Conservation (phyloP, 129 eudicot species). For the Lactuca sativa region DNA sequence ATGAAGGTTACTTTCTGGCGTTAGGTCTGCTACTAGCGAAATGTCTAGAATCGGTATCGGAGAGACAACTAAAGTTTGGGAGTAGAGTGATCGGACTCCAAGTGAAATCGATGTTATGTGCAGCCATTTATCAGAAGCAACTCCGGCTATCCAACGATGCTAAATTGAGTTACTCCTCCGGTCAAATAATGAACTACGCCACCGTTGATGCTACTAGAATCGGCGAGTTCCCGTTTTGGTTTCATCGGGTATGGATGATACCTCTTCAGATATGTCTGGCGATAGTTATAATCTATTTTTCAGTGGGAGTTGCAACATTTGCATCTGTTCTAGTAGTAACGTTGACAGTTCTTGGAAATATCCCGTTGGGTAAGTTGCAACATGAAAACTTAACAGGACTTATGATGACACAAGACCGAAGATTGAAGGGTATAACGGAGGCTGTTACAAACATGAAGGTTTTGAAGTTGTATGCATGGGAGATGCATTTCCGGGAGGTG, state of each 20-base stretch:
- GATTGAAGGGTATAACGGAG: constrained; percentile 54
- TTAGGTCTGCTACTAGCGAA: constrained; percentile 43
- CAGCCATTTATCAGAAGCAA: constrained; percentile 60
- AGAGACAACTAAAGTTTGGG: constrained; percentile 59
- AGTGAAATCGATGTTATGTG: constrained; percentile 53
- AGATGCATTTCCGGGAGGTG: constrained; percentile 44
- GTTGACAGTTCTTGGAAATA: constrained; percentile 42
- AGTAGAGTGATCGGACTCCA: constrained; percentile 57
- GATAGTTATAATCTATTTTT: constrained; percentile 38
- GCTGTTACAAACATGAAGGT: constrained; percentile 58
- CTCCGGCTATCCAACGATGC: constrained; percentile 52
- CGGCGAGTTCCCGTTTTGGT: constrained; percentile 60
- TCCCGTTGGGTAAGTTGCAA: constrained; percentile 58
- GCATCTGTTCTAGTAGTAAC: constrained; percentile 46
- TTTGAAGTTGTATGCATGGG: constrained; percentile 69
- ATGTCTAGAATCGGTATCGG: constrained; percentile 54
- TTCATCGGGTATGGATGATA: constrained; percentile 63
- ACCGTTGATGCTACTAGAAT: constrained; percentile 58
- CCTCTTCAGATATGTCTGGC: constrained; percentile 48
- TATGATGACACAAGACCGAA: constrained; percentile 54
- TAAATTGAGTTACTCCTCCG: constrained; percentile 47
- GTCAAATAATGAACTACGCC: constrained; percentile 58
- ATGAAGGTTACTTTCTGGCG: constrained; percentile 54
- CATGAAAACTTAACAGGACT: constrained; percentile 41
- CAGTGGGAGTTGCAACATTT: constrained; percentile 50